Evolutionary conservation across 164 flowering plant genomes (phyloP).

Genomic region (Annona squamosa): DNA sequence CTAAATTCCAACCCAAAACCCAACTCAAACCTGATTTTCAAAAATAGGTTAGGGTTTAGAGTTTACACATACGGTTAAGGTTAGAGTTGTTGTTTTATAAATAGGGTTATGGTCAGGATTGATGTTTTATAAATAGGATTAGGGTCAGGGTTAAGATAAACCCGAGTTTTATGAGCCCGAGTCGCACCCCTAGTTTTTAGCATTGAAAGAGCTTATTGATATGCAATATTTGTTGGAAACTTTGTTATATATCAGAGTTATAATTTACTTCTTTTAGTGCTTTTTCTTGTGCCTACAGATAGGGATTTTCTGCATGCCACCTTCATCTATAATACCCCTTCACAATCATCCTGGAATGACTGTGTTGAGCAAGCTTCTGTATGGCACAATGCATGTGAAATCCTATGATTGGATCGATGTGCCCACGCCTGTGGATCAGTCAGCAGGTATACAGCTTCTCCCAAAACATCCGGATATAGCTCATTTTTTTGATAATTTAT

Average conservation of each 20-base stretch:
- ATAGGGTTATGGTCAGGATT: too few relatives aligned
- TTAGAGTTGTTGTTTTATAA: too few relatives aligned
- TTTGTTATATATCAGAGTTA: neutral
- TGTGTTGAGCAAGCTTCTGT: slow-evolving; percentile 90
- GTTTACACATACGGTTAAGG: too few relatives aligned
- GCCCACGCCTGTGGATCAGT: slow-evolving; percentile 45
- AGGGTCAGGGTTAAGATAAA: too few relatives aligned
- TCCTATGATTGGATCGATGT: slow-evolving; percentile 84
- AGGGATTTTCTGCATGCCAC: slow-evolving; percentile 95
- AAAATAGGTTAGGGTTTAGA: too few relatives aligned
- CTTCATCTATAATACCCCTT: slow-evolving; percentile 89
- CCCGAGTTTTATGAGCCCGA: too few relatives aligned
- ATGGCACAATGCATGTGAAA: slow-evolving; percentile 68
- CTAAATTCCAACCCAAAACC: too few relatives aligned
- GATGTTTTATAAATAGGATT: too few relatives aligned
- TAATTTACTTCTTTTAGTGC: neutral
- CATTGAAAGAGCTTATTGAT: neutral
- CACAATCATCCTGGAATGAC: slow-evolving; percentile 99
- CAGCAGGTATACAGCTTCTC: slow-evolving; percentile 40
- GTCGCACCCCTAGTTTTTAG: neutral
- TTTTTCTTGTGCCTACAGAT: slow-evolving; percentile 41
- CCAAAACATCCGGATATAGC: neutral
- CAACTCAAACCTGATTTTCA: too few relatives aligned
- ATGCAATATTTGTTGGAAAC: neutral
- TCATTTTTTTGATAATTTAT: too few relatives aligned